Conservation (phyloP, 106 monocot species). For the Iris macrosiphon region DNA sequence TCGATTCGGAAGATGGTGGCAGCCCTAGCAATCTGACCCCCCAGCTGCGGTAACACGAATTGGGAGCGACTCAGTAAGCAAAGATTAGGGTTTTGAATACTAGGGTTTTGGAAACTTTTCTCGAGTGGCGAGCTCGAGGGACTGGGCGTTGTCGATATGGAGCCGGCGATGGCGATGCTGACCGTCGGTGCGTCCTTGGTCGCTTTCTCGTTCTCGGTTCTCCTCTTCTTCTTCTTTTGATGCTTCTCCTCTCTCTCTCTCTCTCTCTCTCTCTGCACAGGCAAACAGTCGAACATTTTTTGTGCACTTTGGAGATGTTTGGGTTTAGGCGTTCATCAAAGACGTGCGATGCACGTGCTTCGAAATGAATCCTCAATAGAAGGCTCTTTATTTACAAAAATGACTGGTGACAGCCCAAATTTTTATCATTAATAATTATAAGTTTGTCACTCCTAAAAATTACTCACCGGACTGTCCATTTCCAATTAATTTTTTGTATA, state of each 20-base stretch:
- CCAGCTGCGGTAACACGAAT: slow-evolving; percentile 35
- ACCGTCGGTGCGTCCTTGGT: slow-evolving; percentile 40
- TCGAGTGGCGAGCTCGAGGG: slow-evolving; percentile 88
- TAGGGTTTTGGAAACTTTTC: slow-evolving; percentile 38
- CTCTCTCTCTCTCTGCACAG: no score
- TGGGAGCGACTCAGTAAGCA: neutral
- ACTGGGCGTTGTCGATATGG: slow-evolving; percentile 97
- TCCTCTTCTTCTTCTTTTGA: slow-evolving; percentile 14
- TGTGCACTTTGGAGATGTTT: no score
- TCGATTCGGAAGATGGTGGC: slow-evolving; percentile 87
- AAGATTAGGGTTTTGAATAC: neutral
- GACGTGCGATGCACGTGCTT: no score
- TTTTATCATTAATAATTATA: no score
- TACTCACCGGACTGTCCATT: no score
- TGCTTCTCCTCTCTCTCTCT: slow-evolving; percentile 2
- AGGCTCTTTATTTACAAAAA: no score
- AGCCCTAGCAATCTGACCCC: slow-evolving; percentile 90
- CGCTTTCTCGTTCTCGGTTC: neutral
- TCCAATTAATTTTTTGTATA: no score
- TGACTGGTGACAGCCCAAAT: no score
- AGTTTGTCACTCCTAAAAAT: no score
- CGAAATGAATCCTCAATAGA: no score
- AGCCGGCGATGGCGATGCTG: slow-evolving; percentile 83
- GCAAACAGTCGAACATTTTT: no score
- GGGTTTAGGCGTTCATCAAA: no score